Evolutionary conservation across 2,329 filamentous ascomycete species (phyloP).

Genomic region (Dactylellina sp.): DNA sequence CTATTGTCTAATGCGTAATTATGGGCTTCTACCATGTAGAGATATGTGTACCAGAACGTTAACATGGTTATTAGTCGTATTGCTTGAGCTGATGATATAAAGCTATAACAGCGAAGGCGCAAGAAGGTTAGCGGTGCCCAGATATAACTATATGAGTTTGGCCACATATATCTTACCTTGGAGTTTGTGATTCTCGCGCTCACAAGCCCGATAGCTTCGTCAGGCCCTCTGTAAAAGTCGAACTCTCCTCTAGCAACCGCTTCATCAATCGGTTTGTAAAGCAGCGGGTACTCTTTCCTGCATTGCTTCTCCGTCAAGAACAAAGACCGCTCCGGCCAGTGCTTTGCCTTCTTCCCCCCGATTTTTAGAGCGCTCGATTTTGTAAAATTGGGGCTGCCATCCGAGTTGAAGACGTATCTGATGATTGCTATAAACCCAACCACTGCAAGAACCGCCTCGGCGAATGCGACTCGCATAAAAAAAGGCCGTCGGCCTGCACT

Average conservation of each 20-base stretch:
- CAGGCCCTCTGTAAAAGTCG: constrained; percentile 42
- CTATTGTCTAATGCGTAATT: neutral
- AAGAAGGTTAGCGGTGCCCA: too few species aligned
- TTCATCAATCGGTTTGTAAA: constrained; percentile 45
- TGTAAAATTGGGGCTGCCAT: constrained; percentile 4
- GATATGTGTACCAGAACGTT: constrained; percentile 42
- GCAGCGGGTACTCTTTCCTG: constrained; percentile 43
- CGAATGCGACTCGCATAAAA: constrained; percentile 50
- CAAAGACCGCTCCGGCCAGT: constrained; percentile 21
- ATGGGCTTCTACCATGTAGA: neutral
- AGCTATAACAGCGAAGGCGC: constrained; percentile 14
- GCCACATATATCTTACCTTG: constrained; percentile 32
- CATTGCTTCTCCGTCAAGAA: constrained; percentile 51
- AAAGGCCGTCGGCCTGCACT: constrained; percentile 37
- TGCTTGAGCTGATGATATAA: constrained; percentile 41
- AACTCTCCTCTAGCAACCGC: constrained; percentile 41
- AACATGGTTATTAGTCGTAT: constrained; percentile 45
- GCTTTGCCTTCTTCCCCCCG: constrained; percentile 7
- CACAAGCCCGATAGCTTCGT: constrained; percentile 48
- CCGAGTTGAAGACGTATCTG: constrained; percentile 39
- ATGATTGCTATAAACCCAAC: constrained; percentile 34
- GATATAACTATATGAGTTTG: too few species aligned
- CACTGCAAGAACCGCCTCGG: constrained; percentile 45
- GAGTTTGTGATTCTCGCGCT: constrained; percentile 42
- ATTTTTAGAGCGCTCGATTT: constrained; percentile 2